phyloP scores from a whole-genome alignment of 345 rosid species.

The Microthlaspi erraticum region DNA sequence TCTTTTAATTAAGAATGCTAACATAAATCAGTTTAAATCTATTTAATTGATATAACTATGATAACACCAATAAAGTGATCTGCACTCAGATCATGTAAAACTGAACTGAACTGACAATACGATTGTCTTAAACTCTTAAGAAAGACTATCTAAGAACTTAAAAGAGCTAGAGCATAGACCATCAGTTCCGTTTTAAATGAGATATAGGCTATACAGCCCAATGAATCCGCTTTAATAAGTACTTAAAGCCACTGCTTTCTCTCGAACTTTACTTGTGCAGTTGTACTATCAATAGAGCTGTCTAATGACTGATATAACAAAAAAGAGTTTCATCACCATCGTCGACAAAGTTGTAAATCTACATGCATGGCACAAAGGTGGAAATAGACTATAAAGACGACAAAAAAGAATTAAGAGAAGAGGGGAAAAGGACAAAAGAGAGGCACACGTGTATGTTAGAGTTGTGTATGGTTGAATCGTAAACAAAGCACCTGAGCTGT shows the following conservation, averaged over 20 bases:
- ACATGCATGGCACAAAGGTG: conserved; percentile 26
- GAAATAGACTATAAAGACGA: conserved; percentile 26
- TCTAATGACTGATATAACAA: background rate
- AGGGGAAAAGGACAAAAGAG: conserved; percentile 25
- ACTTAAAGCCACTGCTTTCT: conserved; percentile 14
- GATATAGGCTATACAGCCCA: background rate
- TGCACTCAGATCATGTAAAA: background rate
- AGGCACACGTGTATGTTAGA: conserved; percentile 44
- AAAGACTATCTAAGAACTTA: background rate
- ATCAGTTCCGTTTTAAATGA: background rate
- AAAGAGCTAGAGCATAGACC: background rate
- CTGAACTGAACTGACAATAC: background rate
- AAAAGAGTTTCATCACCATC: background rate
- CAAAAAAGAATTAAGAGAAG: conserved; percentile 38
- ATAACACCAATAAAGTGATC: too few relatives aligned
- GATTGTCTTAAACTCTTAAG: background rate
- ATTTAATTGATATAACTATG: too few relatives aligned
- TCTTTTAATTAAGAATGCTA: too few relatives aligned
- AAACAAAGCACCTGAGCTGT: conserved; percentile 46
- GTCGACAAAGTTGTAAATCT: background rate
- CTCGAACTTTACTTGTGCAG: background rate
- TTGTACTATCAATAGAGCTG: conserved; percentile 1
- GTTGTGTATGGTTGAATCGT: conserved; percentile 47
- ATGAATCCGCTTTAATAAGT: conserved; percentile 6
- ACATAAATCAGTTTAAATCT: too few relatives aligned